Evolutionary conservation across 192 early-diverging fungal genomes (phyloP).

Genomic region (Podochytrium sp.): DNA sequence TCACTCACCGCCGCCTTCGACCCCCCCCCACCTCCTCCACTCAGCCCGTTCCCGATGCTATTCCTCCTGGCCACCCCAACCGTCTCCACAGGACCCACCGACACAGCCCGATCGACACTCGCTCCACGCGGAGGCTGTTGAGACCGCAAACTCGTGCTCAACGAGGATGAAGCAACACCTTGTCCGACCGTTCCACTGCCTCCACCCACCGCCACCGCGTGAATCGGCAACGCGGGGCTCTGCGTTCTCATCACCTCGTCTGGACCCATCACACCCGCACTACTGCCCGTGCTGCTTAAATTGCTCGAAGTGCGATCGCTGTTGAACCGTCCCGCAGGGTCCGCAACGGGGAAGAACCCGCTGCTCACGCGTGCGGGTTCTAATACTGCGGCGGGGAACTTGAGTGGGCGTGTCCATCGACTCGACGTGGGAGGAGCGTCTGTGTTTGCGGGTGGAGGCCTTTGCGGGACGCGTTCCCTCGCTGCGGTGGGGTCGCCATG

Average conservation of each 20-base stretch:
- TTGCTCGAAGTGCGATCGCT: slow-evolving; percentile 1
- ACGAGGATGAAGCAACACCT: not conserved
- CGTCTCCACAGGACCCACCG: not conserved
- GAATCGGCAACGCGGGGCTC: not conserved
- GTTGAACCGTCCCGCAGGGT: not conserved
- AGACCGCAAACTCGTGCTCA: slow-evolving; percentile 15
- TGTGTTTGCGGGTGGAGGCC: not conserved
- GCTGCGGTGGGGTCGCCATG: not conserved
- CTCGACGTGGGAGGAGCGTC: no score
- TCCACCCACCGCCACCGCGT: not conserved
- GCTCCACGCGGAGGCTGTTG: not conserved
- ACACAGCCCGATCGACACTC: not conserved
- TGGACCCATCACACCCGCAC: no score
- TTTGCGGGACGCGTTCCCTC: not conserved
- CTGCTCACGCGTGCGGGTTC: slow-evolving; percentile 21
- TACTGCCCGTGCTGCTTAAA: no score
- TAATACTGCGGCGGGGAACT: no score
- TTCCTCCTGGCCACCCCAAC: not conserved
- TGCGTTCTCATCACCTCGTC: no score
- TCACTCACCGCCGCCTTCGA: not conserved
- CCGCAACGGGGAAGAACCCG: slow-evolving; percentile 25
- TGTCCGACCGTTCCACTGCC: not conserved
- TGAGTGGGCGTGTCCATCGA: no score
- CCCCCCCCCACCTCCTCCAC: not conserved
- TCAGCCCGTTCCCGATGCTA: not conserved